These are phyloP conservation scores for Stenocarpella maydis DNA, from an alignment of 2,329 filamentous ascomycete genomes.

Conservation along the genomic window DNA sequence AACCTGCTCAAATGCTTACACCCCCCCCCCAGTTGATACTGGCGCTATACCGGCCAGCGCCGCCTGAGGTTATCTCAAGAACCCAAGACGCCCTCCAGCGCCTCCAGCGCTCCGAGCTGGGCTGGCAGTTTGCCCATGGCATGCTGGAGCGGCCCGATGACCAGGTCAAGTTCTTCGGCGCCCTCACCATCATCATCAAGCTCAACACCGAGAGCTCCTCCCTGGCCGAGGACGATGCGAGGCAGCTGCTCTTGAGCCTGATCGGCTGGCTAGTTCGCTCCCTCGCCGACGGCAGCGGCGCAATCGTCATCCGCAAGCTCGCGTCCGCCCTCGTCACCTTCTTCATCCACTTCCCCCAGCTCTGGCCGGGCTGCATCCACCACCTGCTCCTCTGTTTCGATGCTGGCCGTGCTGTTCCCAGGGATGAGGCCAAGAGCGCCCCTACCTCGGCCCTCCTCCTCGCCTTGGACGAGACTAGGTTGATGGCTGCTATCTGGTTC, in stretches of 20 bases:
- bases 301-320: conserved; percentile 75
- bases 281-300: conserved; percentile 58
- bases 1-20: conserved; percentile 17
- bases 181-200: conserved; percentile 92
- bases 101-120: conserved; percentile 80
- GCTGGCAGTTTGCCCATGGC: conserved; percentile 85
- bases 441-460: conserved; percentile 54
- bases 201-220: conserved; percentile 79
- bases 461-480: conserved; percentile 56
- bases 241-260: conserved; percentile 66
- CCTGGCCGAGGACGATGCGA: conserved; percentile 64
- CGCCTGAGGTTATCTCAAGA: conserved; percentile 55
- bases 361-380: conserved; percentile 72
- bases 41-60: conserved; percentile 61
- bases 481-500: conserved; percentile 72
- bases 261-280: conserved; percentile 69
- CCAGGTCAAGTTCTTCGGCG: conserved; percentile 89
- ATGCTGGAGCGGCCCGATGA: conserved; percentile 74
- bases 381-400: conserved; percentile 70
- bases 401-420: conserved; percentile 53
- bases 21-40: conserved; percentile 55
- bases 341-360: conserved; percentile 73
- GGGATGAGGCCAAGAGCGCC: conserved; percentile 56
- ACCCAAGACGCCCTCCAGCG: conserved; percentile 79
- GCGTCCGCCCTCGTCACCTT: conserved; percentile 80